Evolutionary conservation across 176 grass and related monocot species (phyloP).

Genomic region (Saccharum spontaneum): DNA sequence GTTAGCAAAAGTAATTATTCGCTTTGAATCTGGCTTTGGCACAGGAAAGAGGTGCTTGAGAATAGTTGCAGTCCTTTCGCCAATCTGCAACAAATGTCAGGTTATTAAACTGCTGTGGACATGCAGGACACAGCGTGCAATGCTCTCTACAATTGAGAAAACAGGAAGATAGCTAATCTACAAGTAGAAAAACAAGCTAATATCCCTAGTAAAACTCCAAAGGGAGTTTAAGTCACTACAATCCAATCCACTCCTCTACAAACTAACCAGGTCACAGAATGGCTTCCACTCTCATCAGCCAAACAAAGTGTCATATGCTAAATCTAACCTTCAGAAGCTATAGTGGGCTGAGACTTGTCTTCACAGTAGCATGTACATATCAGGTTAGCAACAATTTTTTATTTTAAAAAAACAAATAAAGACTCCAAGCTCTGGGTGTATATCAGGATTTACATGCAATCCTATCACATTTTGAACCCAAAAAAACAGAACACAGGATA

Average conservation of each 20-base stretch:
- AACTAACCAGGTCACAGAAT: not conserved
- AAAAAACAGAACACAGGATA: not conserved
- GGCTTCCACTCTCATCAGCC: not conserved
- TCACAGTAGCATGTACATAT: not conserved
- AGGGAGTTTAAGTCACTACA: not conserved
- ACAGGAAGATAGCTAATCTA: not conserved
- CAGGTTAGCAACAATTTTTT: not conserved
- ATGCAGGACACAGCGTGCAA: not conserved
- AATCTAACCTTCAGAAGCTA: not conserved
- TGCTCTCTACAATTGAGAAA: not conserved
- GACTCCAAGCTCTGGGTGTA: not conserved
- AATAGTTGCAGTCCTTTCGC: constrained; percentile 80
- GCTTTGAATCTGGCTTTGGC: constrained; percentile 80
- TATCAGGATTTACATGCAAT: not conserved
- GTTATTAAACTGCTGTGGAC: not conserved
- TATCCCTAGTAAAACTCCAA: not conserved
- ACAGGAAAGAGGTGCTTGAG: constrained; percentile 92
- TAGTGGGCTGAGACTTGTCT: not conserved
- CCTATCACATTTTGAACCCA: not conserved
- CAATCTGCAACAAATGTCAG: constrained; percentile 49
- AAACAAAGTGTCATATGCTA: not conserved
- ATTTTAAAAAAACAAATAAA: not conserved
- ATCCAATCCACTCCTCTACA: not conserved
- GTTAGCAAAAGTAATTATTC: constrained; percentile 88
- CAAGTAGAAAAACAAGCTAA: not conserved